Evolutionary conservation across 2,329 filamentous ascomycete species (phyloP), one percentile per base, ranked within the genome.

Genomic region (Bipolaris gigantea): DNA sequence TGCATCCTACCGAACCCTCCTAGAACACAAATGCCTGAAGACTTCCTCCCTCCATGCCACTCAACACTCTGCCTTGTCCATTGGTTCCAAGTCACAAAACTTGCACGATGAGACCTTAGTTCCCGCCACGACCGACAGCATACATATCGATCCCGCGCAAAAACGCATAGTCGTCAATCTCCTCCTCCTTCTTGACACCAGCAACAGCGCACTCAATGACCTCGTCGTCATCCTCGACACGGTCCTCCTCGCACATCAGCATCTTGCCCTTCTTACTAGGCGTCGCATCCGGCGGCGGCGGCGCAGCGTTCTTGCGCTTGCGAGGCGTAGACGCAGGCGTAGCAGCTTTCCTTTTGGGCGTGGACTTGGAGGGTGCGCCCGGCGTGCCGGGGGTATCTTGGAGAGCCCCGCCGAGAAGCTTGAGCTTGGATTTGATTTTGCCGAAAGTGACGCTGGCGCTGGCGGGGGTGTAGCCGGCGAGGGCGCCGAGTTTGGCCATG

Each of bases 401-500:
- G 10, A 30, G 27, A 30, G 39, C 41, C 13, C 55, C 53, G n/a
- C 60, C 64, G 23, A 57, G 57, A 3, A 21, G 9, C 23, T 62
- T 69, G 42, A 73, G 53, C 50, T 74, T 73, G 23, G 59, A 58
- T 51, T 69, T 72, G 52, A 74, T 64, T 4, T 66, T 71, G 48
- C 66, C 63, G 2, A 74, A 46, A 21, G 64, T 74, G 25, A 70
- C 62, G 44, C 43, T 30, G 7, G 71, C 70, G 51, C 57, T 62
- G 27, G 51, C 60, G 1, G 48, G 19, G 2, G 70, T 71, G 59
- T 73, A 73, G 23, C 59, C 60, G 7, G 63, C 62, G 0, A 73
- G 61, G 2, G 13, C 2, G 23, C 63, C 59, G 1, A 70, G 50
- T 39, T 69, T 66, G 23, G n/a, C 11, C 42, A 56, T 55, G 27